phyloP scores from a whole-genome alignment of 2,329 filamentous ascomycete genomes.

The Trichoderma breve region DNA sequence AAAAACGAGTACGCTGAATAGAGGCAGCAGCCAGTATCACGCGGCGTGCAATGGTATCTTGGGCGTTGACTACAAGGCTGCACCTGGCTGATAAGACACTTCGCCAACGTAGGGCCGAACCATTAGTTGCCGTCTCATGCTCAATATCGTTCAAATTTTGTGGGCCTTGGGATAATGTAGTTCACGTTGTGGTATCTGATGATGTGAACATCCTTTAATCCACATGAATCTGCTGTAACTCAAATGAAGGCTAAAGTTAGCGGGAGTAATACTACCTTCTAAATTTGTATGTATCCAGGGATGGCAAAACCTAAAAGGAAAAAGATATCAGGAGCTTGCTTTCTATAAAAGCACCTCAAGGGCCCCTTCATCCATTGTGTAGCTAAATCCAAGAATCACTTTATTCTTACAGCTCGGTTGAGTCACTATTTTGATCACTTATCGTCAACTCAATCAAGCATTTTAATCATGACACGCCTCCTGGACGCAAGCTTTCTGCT shows the following conservation, averaged over 20 bases:
- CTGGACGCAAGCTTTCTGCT: constrained; percentile 23
- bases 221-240: constrained; percentile 1
- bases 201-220: background rate
- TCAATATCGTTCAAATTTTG: background rate
- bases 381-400: background rate
- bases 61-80: background rate
- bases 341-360: background rate
- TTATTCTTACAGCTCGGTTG: background rate
- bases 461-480: constrained; percentile 20
- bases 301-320: background rate
- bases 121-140: background rate
- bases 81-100: background rate
- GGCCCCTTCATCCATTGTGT: background rate
- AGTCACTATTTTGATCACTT: background rate
- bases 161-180: background rate
- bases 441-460: background rate
- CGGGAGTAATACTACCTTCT: constrained; percentile 16
- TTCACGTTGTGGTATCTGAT: background rate
- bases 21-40: background rate
- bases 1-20: background rate
- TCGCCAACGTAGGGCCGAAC: background rate
- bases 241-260: background rate
- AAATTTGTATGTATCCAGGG: background rate
- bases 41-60: background rate
- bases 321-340: background rate